Conservation (phyloP, 148 eudicot genomes). For the Cornus kousa region DNA sequence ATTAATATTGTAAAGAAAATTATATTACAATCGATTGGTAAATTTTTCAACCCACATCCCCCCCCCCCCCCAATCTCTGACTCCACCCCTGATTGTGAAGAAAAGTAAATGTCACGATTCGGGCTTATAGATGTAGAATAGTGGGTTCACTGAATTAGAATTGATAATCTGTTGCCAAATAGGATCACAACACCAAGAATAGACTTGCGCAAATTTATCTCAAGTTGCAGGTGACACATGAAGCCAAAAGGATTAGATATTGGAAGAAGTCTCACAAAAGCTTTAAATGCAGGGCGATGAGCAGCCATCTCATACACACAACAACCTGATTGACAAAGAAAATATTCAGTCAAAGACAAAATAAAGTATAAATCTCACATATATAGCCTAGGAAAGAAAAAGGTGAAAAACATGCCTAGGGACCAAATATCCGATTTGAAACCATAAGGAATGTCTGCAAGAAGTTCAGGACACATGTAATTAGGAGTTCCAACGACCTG, state of each 20-base stretch:
- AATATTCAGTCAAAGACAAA: conserved; percentile 12
- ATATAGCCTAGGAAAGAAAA: neutral
- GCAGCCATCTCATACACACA: conserved; percentile 99
- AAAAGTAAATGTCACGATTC: no score
- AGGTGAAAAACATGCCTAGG: conserved; percentile 49
- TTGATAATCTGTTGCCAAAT: neutral
- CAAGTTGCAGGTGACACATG: neutral
- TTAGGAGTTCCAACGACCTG: conserved; percentile 99
- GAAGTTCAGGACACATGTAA: conserved; percentile 99
- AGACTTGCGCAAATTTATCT: neutral
- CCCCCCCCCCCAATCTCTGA: no score
- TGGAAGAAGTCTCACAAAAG: conserved; percentile 65
- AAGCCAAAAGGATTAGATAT: neutral
- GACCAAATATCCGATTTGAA: conserved; percentile 99
- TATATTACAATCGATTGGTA: no score
- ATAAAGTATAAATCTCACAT: neutral
- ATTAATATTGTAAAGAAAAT: no score
- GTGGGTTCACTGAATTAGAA: no score
- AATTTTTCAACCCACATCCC: no score
- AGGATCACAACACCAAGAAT: neutral
- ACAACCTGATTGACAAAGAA: conserved; percentile 60
- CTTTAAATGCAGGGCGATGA: conserved; percentile 98
- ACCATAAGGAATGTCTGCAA: conserved; percentile 98
- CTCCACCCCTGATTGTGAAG: no score
- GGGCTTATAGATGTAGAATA: no score